Evolutionary conservation across 805 yeast species (phyloP).

Genomic region (Huiozyma sinensis): DNA sequence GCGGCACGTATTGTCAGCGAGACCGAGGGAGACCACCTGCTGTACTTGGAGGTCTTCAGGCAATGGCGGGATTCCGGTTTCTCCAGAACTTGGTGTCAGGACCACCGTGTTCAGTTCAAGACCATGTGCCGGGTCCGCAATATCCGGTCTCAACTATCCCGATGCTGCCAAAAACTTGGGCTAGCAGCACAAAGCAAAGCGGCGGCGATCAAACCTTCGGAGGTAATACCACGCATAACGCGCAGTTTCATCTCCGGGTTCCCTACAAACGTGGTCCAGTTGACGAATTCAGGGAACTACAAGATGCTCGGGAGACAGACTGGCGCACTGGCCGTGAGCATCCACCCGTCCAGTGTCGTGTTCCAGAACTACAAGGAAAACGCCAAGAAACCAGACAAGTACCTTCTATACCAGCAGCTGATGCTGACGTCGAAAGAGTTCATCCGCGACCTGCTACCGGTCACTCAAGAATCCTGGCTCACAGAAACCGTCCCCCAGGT

Average conservation of each 20-base stretch:
- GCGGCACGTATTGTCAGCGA: slow-evolving; percentile 36
- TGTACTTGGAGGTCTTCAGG: slow-evolving; percentile 63
- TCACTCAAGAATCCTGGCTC: slow-evolving; percentile 63
- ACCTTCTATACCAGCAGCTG: slow-evolving; percentile 71
- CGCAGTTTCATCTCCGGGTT: slow-evolving; percentile 26
- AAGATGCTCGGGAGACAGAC: slow-evolving; percentile 27
- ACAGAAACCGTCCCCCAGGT: slow-evolving; percentile 63
- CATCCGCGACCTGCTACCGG: slow-evolving; percentile 70
- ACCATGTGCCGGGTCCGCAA: slow-evolving; percentile 59
- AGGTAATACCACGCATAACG: slow-evolving; percentile 9
- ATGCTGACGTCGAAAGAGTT: slow-evolving; percentile 80
- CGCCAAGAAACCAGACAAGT: slow-evolving; percentile 60
- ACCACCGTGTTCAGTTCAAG: slow-evolving; percentile 68
- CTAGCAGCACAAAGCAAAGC: slow-evolving; percentile 13
- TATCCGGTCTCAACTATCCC: slow-evolving; percentile 57
- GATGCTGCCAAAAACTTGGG: slow-evolving; percentile 39
- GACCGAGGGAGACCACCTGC: slow-evolving; percentile 61
- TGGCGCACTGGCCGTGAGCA: slow-evolving; percentile 58
- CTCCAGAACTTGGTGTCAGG: slow-evolving; percentile 75
- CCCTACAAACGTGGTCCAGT: slow-evolving; percentile 23
- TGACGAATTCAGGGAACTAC: slow-evolving; percentile 22
- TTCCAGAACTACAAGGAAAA: slow-evolving; percentile 28
- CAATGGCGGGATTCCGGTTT: slow-evolving; percentile 62
- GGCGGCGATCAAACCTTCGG: slow-evolving; percentile 3
- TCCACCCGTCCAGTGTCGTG: slow-evolving; percentile 81